Evolutionary conservation across 2,329 filamentous ascomycete genomes (phyloP).

Genomic region (Colletotrichum sp.): DNA sequence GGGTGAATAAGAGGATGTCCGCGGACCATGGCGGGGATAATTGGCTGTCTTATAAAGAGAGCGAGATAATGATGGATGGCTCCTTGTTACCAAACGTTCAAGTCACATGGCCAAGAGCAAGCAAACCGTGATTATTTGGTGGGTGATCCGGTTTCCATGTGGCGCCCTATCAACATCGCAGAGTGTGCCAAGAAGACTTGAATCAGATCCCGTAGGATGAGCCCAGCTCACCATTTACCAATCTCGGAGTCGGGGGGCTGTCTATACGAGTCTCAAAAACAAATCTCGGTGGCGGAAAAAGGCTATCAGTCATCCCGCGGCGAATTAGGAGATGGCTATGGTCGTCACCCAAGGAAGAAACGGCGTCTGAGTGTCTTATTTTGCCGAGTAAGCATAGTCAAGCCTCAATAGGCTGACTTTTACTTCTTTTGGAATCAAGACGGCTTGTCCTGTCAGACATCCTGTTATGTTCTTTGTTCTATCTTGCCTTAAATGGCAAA

Average conservation of each 20-base stretch:
- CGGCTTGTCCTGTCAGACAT: rapidly evolving
- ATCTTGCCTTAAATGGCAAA: background rate
- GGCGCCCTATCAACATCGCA: background rate
- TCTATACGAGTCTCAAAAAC: background rate
- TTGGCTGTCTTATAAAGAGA: background rate
- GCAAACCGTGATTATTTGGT: background rate
- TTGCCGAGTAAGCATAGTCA: background rate
- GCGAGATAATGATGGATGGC: background rate
- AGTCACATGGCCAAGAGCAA: background rate
- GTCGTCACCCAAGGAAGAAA: background rate
- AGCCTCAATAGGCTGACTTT: background rate
- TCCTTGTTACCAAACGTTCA: background rate
- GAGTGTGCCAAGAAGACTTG: background rate
- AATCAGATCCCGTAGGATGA: background rate
- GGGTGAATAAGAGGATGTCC: background rate
- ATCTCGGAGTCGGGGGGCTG: background rate
- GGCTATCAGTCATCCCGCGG: rapidly evolving
- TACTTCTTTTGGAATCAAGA: background rate
- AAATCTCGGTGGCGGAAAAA: background rate
- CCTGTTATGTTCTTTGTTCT: background rate
- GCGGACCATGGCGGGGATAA: background rate
- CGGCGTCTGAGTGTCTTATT: background rate
- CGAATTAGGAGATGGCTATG: background rate
- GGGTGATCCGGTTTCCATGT: background rate
- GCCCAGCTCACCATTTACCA: background rate